These are phyloP conservation scores for Saturnispora galanensis DNA, from an alignment of 805 yeast genomes.

Conservation along the genomic window DNA sequence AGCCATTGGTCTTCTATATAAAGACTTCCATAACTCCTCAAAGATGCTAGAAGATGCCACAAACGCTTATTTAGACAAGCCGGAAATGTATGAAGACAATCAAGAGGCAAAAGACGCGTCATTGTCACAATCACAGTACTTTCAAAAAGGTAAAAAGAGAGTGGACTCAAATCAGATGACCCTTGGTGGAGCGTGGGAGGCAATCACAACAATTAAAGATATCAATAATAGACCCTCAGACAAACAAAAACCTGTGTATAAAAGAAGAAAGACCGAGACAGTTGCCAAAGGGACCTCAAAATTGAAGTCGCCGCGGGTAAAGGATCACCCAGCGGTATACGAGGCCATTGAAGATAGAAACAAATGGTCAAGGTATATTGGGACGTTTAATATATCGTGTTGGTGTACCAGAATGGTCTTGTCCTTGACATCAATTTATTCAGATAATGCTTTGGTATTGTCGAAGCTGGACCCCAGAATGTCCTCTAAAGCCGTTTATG, in stretches of 20 bases:
- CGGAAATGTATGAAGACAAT: conserved; percentile 7
- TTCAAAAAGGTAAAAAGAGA: not conserved
- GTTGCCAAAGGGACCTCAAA: not conserved
- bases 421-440: conserved; percentile 33
- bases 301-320: not conserved
- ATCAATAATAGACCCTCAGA: not conserved
- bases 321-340: not conserved
- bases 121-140: not conserved
- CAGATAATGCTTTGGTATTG: conserved; percentile 24
- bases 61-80: conserved; percentile 30
- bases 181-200: conserved; percentile 3
- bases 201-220: not conserved
- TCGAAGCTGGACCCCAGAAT: conserved; percentile 12
- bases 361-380: conserved; percentile 35
- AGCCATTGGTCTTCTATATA: conserved; percentile 18
- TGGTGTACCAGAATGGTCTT: conserved; percentile 65
- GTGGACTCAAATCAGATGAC: conserved; percentile 2
- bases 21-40: conserved; percentile 19
- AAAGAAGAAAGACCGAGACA: conserved; percentile 1
- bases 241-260: conserved; percentile 2
- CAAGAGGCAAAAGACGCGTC: not conserved
- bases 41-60: conserved; percentile 31
- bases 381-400: conserved; percentile 49
- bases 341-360: not conserved
- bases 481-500: conserved; percentile 20